Base-by-base conservation (phyloP, 345 rosid species). In the Triadica sebifera region DNA sequence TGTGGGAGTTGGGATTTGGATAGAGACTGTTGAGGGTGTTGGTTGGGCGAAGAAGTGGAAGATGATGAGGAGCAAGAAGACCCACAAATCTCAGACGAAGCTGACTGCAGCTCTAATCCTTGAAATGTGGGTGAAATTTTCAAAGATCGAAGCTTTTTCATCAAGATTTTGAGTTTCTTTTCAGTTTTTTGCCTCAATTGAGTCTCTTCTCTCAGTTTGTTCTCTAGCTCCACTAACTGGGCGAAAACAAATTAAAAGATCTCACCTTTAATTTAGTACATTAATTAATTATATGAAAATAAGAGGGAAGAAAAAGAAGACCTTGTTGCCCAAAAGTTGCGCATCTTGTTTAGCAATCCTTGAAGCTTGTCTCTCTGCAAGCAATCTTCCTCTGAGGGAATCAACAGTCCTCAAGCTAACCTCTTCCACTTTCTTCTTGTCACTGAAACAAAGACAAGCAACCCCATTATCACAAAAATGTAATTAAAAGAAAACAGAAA, bases 361-460 rank as follows among this genome's bases (percentile, higher is more conserved):
- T 53, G 98, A 92, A 77, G 88, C 87, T 77, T 92, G 95, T 75
- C 98, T 92, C 81, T 92, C 97, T 25, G 98, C 93, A 65, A 88
- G 85, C 72, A 94, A 70, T 79, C 95, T 91, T 68, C 97, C 98
- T 87, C 97, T 89, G 45, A 94, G 78, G 77, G 92, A 87, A 76
- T 90, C 92, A 55, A 89, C 52, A 29, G 93, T 91, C 80, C 86
- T 87, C 67, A 81, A 55, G 47, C 85, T 77, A 22, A 75, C 83
- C 60, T 58, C 86, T 66, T 79, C 89, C 72, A 77, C 79, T 59
- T 81, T 89, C 47, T 61, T 62, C 58, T 76, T 50, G 67, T 82
- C 87, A 78, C 88, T 86, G 70, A 46, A 15, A 73, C 47, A 70
- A 8, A 19, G 17, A 38, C 15, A 41, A 29, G 34, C n/a, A n/a